Conservation (phyloP, 1,284 basidiomycete genomes). For the Heterobasidion parviporum region DNA sequence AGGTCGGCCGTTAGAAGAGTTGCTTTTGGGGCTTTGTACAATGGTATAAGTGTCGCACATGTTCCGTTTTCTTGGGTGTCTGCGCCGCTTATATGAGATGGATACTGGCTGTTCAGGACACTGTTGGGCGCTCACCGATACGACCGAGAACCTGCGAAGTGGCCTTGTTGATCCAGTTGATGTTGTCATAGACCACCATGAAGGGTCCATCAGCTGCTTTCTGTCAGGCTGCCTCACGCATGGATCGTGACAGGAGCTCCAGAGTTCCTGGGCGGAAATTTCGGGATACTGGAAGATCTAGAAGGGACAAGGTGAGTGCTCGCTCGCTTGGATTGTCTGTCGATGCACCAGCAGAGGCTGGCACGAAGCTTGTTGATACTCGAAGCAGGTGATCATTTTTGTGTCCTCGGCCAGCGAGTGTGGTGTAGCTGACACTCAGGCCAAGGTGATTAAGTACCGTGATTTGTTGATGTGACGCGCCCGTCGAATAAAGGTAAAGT, state of each 20-base stretch:
- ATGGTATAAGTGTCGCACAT: slow-evolving; percentile 12
- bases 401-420: slow-evolving; percentile 8
- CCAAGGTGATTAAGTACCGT: slow-evolving; percentile 19
- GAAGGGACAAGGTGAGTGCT: neutral
- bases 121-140: neutral
- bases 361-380: no score
- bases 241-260: neutral
- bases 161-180: slow-evolving; percentile 11
- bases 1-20: no score
- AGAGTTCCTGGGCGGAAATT: neutral
- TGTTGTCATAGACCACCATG: neutral
- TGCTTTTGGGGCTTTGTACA: slow-evolving; percentile 14
- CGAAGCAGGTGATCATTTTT: neutral
- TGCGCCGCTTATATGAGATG: neutral
- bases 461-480: slow-evolving; percentile 20
- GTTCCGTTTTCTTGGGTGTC: slow-evolving; percentile 1
- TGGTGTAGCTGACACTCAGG: slow-evolving; percentile 19
- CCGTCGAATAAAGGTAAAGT: slow-evolving; percentile 25
- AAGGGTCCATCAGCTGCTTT: neutral
- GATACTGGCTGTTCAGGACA: no score
- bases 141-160: slow-evolving; percentile 26
- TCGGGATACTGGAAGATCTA: neutral
- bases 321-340: neutral
- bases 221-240: neutral
- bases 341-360: no score